A percentile compares a stretch with the other conserved stretches of the same genome.
Conservation (phyloP, 768 basidiomycete species). For the Xerocomellus dryophilus region DNA sequence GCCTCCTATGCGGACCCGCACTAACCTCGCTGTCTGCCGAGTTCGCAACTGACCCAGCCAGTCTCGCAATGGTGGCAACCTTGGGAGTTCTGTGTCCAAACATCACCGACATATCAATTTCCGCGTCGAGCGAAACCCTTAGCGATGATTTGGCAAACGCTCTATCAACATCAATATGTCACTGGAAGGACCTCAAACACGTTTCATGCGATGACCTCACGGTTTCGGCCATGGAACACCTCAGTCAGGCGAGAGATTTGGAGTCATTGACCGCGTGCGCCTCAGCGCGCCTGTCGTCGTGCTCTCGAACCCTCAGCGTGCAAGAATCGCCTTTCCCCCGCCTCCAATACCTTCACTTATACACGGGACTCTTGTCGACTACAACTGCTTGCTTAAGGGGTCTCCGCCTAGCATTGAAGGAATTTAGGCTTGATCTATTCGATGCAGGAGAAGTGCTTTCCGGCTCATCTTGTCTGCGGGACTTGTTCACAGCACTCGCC, state of each 20-base stretch:
- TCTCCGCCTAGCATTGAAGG: conserved; percentile 11
- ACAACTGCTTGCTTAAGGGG: conserved; percentile 3
- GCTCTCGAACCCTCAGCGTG: background rate
- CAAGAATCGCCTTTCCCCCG: conserved; percentile 2
- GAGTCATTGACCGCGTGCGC: conserved; percentile 18
- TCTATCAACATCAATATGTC: conserved; percentile 18
- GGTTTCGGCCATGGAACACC: conserved; percentile 17
- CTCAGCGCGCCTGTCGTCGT: conserved; percentile 8
- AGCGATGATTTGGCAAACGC: conserved; percentile 12
- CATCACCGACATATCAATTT: conserved; percentile 18
- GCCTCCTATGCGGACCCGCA: conserved; percentile 23
- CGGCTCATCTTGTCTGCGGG: conserved; percentile 1
- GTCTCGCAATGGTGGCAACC: conserved; percentile 10
- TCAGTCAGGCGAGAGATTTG: conserved; percentile 9
- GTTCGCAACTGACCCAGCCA: conserved; percentile 18
- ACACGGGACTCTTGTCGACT: conserved; percentile 14
- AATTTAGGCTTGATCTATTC: conserved; percentile 24
- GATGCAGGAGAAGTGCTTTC: conserved; percentile 15
- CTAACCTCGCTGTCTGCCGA: conserved; percentile 19
- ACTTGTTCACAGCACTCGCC: conserved; percentile 11
- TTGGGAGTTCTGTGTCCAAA: conserved; percentile 20
- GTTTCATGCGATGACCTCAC: conserved; percentile 25
- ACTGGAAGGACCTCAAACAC: conserved; percentile 16
- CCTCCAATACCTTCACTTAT: conserved; percentile 21
- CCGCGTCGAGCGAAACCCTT: conserved; percentile 1